phyloP scores from a whole-genome alignment of 2,329 filamentous ascomycete species.

The Allantophomopsis lycopodina region DNA sequence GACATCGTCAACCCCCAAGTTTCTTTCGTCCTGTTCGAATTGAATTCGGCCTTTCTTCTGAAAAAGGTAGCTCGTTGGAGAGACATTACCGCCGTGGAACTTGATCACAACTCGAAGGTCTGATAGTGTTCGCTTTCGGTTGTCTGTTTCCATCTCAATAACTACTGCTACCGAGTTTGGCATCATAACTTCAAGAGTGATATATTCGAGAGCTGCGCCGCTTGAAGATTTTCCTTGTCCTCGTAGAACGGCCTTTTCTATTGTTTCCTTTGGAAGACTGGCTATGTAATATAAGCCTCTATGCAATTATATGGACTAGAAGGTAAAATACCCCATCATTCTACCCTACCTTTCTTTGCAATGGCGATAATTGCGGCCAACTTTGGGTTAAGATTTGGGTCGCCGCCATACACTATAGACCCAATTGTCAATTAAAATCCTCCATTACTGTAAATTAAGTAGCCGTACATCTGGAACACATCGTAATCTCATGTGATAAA shows the following conservation, averaged over 20 bases:
- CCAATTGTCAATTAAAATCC: too few species aligned
- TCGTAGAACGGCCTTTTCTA: constrained; percentile 75
- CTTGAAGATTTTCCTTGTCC: constrained; percentile 72
- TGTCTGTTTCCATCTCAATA: constrained; percentile 77
- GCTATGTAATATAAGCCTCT: constrained; percentile 25
- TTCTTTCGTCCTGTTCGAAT: constrained; percentile 44
- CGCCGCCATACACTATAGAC: constrained; percentile 54
- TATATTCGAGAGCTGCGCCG: constrained; percentile 61
- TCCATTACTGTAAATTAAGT: too few species aligned
- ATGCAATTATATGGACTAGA: constrained; percentile 2
- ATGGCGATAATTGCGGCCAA: constrained; percentile 58
- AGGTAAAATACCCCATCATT: constrained; percentile 12
- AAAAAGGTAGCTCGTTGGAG: constrained; percentile 75
- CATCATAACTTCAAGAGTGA: constrained; percentile 71
- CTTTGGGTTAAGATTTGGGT: constrained; percentile 61
- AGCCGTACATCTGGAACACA: too few species aligned
- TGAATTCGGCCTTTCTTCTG: constrained; percentile 63
- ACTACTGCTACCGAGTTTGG: constrained; percentile 66
- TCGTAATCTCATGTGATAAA: constrained; percentile 58
- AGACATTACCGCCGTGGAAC: constrained; percentile 52
- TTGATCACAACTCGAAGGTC: constrained; percentile 63
- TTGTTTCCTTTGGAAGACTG: constrained; percentile 69
- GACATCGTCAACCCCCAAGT: constrained; percentile 46
- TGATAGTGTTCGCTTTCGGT: constrained; percentile 57
- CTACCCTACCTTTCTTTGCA: constrained; percentile 58